A percentile compares a stretch with the other conserved stretches of the same genome.
Conservation (phyloP, 176 grass and related monocot genomes). For the Phoenix roebelenii region DNA sequence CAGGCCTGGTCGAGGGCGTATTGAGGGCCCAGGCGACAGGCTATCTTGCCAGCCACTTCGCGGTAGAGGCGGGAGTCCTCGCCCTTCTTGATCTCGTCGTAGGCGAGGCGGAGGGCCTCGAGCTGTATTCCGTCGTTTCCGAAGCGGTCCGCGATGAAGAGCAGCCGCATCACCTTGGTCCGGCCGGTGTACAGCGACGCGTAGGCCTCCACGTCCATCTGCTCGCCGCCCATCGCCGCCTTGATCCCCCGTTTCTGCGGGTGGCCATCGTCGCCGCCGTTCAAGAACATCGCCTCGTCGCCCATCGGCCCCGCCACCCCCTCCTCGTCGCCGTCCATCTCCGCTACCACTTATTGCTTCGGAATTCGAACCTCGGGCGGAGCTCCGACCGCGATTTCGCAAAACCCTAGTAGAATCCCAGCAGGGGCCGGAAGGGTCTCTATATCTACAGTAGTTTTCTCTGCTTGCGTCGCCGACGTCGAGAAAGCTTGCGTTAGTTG, state of each 20-base stretch:
- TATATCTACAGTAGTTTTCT: too few species aligned
- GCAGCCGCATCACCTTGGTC: slow-evolving; percentile 51
- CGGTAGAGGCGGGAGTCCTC: slow-evolving; percentile 53
- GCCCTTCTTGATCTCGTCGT: slow-evolving; percentile 67
- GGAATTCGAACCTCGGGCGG: too few species aligned
- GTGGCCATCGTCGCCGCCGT: slow-evolving; percentile 18
- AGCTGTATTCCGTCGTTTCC: slow-evolving; percentile 54
- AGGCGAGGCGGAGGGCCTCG: slow-evolving; percentile 77
- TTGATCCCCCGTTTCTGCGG: slow-evolving; percentile 24
- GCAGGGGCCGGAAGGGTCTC: too few species aligned
- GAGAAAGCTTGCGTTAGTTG: too few species aligned
- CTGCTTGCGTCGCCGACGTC: too few species aligned
- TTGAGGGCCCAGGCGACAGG: slow-evolving; percentile 32
- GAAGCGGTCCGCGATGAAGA: slow-evolving; percentile 66
- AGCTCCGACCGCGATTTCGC: not conserved
- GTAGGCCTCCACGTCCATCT: slow-evolving; percentile 96
- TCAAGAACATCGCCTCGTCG: slow-evolving; percentile 41
- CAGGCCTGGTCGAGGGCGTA: slow-evolving; percentile 58
- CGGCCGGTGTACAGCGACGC: slow-evolving; percentile 68
- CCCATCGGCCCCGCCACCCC: slow-evolving; percentile 23
- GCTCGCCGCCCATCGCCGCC: slow-evolving; percentile 43
- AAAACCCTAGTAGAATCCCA: slow-evolving; percentile 25
- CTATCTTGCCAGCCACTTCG: slow-evolving; percentile 45
- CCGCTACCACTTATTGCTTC: too few species aligned
- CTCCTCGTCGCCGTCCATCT: slow-evolving; percentile 78